Conservation (phyloP, 2,329 filamentous ascomycete species). For the Fusarium equiseti region DNA sequence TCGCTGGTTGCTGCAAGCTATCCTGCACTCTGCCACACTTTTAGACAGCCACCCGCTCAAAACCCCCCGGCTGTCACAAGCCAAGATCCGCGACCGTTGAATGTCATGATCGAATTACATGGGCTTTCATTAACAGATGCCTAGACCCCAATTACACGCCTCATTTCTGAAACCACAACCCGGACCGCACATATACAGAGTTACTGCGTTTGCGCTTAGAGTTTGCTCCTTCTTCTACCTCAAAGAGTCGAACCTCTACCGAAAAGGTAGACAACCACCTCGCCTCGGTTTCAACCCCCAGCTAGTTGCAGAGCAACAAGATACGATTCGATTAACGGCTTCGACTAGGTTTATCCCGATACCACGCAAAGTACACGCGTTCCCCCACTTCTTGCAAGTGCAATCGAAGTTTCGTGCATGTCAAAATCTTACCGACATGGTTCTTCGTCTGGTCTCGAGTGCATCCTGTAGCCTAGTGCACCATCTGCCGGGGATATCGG, state of each 20-base stretch:
- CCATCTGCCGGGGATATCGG: constrained; percentile 44
- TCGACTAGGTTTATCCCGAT: constrained; percentile 14
- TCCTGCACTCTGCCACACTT: constrained; percentile 33
- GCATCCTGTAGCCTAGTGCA: constrained; percentile 22
- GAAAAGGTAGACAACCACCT: constrained; percentile 29
- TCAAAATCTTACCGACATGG: constrained; percentile 32
- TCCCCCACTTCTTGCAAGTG: constrained; percentile 16
- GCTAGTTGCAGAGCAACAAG: constrained; percentile 7
- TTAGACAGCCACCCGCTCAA: constrained; percentile 23
- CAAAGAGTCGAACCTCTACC: constrained; percentile 8
- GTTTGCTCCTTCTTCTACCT: constrained; percentile 28
- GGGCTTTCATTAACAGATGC: constrained; percentile 24
- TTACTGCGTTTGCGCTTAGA: constrained; percentile 15
- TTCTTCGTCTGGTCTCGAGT: constrained; percentile 41
- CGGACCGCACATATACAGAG: constrained; percentile 9
- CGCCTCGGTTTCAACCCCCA: constrained; percentile 35
- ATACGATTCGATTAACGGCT: constrained; percentile 15
- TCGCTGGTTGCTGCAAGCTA: constrained; percentile 30
- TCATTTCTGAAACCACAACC: constrained; percentile 38
- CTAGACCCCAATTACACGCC: constrained; percentile 26
- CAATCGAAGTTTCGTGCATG: constrained; percentile 29
- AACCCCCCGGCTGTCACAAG: constrained; percentile 28
- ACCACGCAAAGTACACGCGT: constrained; percentile 15
- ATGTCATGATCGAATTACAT: constrained; percentile 30
- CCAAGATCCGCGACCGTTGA: constrained; percentile 34